phyloP scores from a whole-genome alignment of 1,284 basidiomycete genomes.

The Trametes polyzona region DNA sequence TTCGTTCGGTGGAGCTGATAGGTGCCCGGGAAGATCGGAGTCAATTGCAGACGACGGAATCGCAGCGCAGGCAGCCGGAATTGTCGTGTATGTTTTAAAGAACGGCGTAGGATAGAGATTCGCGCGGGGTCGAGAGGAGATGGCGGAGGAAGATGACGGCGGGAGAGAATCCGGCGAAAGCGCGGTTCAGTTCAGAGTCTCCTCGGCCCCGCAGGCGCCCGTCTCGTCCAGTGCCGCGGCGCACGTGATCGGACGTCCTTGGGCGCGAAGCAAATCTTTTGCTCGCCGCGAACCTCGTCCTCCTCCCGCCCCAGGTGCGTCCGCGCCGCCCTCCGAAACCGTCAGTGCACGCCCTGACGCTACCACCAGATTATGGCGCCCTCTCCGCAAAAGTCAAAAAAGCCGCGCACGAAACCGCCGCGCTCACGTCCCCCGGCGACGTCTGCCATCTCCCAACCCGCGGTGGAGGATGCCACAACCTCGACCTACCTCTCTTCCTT shows the following conservation, averaged over 20 bases:
- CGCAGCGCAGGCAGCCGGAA: neutral
- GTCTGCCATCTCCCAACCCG: slow-evolving; percentile 62
- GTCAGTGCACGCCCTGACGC: neutral
- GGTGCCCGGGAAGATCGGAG: slow-evolving; percentile 5
- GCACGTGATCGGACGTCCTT: slow-evolving; percentile 15
- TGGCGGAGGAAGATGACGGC: neutral
- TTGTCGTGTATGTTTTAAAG: neutral
- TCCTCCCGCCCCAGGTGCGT: slow-evolving; percentile 15
- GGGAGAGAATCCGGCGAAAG: neutral
- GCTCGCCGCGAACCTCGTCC: slow-evolving; percentile 14
- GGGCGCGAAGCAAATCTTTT: slow-evolving; percentile 27
- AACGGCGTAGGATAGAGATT: neutral
- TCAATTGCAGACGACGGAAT: neutral
- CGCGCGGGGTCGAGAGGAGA: neutral
- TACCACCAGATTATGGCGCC: slow-evolving; percentile 39
- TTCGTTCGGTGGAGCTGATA: neutral
- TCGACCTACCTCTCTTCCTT: slow-evolving; percentile 59
- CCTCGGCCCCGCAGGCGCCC: slow-evolving; percentile 3
- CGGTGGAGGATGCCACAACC: slow-evolving; percentile 52
- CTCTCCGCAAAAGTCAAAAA: slow-evolving; percentile 50
- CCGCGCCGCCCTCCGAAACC: neutral
- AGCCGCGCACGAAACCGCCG: slow-evolving; percentile 54
- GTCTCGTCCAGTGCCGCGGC: neutral
- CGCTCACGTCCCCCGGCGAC: slow-evolving; percentile 57
- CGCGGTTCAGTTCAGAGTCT: slow-evolving; percentile 5